Evolutionary conservation across 1,284 basidiomycete species (phyloP).

Genomic region (Austroboletus niveus): DNA sequence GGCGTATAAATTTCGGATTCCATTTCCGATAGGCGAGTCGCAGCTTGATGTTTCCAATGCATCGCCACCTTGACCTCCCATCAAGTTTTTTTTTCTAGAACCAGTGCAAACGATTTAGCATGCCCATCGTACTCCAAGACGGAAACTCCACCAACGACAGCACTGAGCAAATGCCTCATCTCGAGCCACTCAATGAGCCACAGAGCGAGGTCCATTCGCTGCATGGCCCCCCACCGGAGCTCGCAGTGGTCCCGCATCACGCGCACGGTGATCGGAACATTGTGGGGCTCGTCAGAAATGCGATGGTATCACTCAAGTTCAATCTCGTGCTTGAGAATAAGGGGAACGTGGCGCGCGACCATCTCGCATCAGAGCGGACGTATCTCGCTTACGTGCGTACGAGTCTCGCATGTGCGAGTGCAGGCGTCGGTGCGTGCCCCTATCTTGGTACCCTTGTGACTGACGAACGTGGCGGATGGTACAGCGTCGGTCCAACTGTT

Average conservation of each 20-base stretch:
- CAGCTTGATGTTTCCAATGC: too few relatives aligned
- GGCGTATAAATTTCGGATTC: too few relatives aligned
- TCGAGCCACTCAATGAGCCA: slow-evolving; percentile 20
- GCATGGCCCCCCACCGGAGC: background rate
- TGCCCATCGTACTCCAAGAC: background rate
- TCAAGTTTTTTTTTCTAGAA: too few relatives aligned
- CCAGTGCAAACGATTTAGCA: too few relatives aligned
- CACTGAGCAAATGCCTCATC: slow-evolving; percentile 19
- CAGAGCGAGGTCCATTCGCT: slow-evolving; percentile 10
- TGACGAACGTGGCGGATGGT: background rate
- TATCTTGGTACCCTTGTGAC: too few relatives aligned
- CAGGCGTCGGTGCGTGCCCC: slow-evolving; percentile 37
- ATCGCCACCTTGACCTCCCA: too few relatives aligned
- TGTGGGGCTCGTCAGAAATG: background rate
- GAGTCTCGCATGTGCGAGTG: slow-evolving; percentile 38
- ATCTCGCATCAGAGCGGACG: slow-evolving; percentile 41
- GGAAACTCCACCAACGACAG: background rate
- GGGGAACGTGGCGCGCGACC: slow-evolving; percentile 39
- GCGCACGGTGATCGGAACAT: background rate
- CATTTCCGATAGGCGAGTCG: too few relatives aligned
- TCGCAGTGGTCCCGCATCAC: background rate
- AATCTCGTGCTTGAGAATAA: slow-evolving; percentile 31
- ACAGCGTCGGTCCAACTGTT: slow-evolving; percentile 29
- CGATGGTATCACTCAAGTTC: slow-evolving; percentile 11
- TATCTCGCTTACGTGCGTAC: slow-evolving; percentile 43